phyloP scores from a whole-genome alignment of 2,329 filamentous ascomycete species.

The Exophiala aquamarina region DNA sequence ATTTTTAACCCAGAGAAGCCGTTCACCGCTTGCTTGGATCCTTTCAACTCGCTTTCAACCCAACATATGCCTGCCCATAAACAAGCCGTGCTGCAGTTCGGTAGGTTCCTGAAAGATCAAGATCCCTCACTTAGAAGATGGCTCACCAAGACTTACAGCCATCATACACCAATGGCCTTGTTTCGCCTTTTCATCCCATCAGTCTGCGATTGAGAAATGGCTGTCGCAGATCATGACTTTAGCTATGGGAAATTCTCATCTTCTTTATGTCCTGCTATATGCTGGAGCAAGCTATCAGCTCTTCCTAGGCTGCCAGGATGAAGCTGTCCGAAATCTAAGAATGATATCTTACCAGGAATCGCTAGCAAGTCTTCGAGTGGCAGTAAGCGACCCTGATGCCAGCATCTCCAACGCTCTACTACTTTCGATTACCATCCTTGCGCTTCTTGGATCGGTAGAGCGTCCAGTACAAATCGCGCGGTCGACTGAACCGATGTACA shows the following conservation, averaged over 20 bases:
- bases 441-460: not conserved
- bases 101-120: not conserved
- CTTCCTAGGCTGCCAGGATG: not conserved
- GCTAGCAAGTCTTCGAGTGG: not conserved
- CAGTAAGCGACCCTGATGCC: not conserved
- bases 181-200: not conserved
- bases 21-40: not conserved
- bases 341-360: slow-evolving; percentile 3
- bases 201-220: not conserved
- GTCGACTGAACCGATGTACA: not conserved
- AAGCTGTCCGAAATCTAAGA: not conserved
- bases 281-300: slow-evolving; percentile 2
- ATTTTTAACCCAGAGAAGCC: not conserved
- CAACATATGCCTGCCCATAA: not conserved
- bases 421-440: not conserved
- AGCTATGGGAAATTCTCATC: not conserved
- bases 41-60: slow-evolving; percentile 1
- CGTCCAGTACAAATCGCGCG: not conserved
- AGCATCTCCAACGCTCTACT: not conserved
- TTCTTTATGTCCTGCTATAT: slow-evolving; percentile 2
- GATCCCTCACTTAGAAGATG: too few species aligned
- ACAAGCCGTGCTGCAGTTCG: slow-evolving; percentile 3
- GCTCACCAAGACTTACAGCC: too few species aligned
- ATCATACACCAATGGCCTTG: slow-evolving; percentile 1
- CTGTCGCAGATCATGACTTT: not conserved